Base-by-base conservation (phyloP, 1,284 basidiomycete genomes). In the Ceratobasidium sp. region DNA sequence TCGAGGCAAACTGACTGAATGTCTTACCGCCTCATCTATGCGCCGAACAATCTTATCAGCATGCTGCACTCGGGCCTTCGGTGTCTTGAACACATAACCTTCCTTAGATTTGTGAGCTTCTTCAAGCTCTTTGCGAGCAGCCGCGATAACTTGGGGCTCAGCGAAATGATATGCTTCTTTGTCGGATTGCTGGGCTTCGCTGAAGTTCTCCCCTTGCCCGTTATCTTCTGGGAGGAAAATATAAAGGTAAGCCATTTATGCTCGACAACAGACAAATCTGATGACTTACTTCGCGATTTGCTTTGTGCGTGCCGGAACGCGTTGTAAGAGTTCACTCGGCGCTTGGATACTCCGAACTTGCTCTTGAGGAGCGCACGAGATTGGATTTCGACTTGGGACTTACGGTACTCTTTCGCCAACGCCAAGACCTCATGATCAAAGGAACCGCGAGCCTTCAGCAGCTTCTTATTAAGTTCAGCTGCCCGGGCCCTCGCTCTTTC, bases 341-440 rank as follows among this genome's bases (percentile, higher is more conserved):
- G 27, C 31, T 59, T 59, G 11, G 11, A 1, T 7, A 59, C 19
- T 33, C 56, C 56, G 31, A 59, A 59, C 27, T 59, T 59, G 27
- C 36, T 59, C 31, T 59, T 59, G 1, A 59, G 3, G 1, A 59
- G 27, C n/a, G 27, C 56, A 6, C 56, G 29, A 14, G 56, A 59
- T 29, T 19, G 56, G 24, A 59, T 59, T 36, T 59, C 33, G 19
- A 8, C 2, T 14, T 27, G 56, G 2, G 56, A 59, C 17, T 59
- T 59, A n/a, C 36, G 56, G 56, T 33, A 59, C n/a, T 59, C 56
- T 29, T 59, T 59, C 4, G 29, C 56, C 4, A 59, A n/a, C 56
- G 29, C 56, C 27, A n/a, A 1, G 31, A 59, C 33, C 22, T 59
- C 56, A 1, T 41, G 7, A 3, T 6, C 56, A 19, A 59, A 59